Evolutionary conservation across 495 filamentous ascomycete species (phyloP), one percentile per base, ranked within the genome.

Genomic region (Penicillium riverlandense): DNA sequence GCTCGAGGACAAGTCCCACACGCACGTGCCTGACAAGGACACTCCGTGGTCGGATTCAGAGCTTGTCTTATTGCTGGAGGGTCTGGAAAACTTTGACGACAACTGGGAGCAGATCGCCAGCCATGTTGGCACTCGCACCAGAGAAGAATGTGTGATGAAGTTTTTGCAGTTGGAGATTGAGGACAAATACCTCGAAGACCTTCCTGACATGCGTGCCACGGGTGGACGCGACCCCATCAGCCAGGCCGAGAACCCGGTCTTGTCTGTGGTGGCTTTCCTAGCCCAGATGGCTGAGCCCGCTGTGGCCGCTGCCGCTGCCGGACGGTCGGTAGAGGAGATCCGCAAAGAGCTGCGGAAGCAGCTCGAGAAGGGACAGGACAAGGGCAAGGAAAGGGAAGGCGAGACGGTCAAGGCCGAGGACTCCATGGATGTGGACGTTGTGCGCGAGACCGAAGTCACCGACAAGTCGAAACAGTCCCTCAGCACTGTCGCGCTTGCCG

Each of bases 81-180:
- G 79, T 9, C 63, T 98, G 42, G 92, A 98, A 71, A 74, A 83
- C 50, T 90, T 85, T 52, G 90, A 96, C 50, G 94, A 98, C 29
- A 84, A 96, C 65, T 98, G 92, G 92, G 85, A 87, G 41, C 78
- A 85, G 51, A 89, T 98, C 45, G 79, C 92, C 1, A 88, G 88
- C 46, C 85, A 95, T 54, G 92, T 98, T 27, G 86, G 86, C 29
- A 90, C 87, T 2, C 79, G 90, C 36, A 95, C 88, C n/a, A 76
- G 87, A 32, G 92, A 98, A 67, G 88, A 98, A 68, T 98, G 92
- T 63, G 89, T 96, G 22, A 71, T 96, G 54, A 90, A 95, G 59
- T 98, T 98, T 72, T 67, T 98, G 49, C 87, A 94, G 56, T 67
- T 91, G 22, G 88, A 90, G 41, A 92, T 95, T 45, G 88, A 91